A percentile compares a stretch with the other conserved stretches of the same genome.
phyloP scores from a whole-genome alignment of 495 filamentous ascomycete genomes.

The Xylaria curta region DNA sequence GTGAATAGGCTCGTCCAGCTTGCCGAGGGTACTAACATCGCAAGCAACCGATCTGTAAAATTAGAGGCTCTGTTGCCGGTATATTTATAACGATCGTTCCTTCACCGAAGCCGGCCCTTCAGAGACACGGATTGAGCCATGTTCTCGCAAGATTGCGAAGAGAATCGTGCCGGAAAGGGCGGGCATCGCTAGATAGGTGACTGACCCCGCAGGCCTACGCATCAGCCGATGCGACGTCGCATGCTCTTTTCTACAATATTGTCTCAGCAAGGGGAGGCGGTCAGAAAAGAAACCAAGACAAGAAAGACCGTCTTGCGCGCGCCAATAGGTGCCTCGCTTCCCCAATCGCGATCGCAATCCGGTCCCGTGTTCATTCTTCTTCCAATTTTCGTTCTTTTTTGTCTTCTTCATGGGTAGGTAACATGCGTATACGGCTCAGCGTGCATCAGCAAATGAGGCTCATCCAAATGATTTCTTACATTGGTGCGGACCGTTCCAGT shows the following conservation, averaged over 20 bases:
- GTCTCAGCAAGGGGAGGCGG: neutral
- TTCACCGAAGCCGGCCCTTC: neutral
- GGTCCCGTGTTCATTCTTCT: slow-evolving; percentile 7
- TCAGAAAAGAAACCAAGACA: slow-evolving; percentile 5
- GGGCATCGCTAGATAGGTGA: slow-evolving; percentile 10
- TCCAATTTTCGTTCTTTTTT: neutral
- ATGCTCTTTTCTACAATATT: neutral
- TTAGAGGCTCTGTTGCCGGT: neutral
- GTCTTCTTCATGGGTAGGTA: neutral
- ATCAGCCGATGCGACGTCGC: slow-evolving; percentile 5
- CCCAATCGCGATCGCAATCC: neutral
- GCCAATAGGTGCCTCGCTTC: neutral
- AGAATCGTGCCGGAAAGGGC: neutral
- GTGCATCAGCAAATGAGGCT: slow-evolving; percentile 3
- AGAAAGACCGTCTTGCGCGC: neutral
- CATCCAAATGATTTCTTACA: neutral
- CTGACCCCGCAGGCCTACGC: slow-evolving; percentile 1
- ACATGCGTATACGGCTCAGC: neutral
- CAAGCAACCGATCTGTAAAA: neutral
- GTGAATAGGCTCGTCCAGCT: neutral
- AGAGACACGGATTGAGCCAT: neutral
- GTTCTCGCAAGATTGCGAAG: neutral
- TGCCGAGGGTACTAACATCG: neutral
- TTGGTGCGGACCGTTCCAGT: slow-evolving; percentile 11
- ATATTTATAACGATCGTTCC: neutral